Conservation (phyloP, 176 grass and related monocot genomes). For the Carex myosuroides region DNA sequence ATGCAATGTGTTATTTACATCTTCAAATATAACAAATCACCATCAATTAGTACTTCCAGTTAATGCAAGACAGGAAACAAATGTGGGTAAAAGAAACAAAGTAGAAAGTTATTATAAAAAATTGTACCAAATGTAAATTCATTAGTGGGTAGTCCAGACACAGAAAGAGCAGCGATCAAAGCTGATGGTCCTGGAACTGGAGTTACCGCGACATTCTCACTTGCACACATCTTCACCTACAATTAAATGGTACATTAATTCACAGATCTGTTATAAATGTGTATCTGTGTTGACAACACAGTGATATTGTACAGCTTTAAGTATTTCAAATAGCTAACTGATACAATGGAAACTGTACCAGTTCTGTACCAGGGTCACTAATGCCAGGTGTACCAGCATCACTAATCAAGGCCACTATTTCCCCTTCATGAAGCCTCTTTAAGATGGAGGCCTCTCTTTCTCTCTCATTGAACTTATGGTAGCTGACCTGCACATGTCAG, state of each 20-base stretch:
- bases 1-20: neutral
- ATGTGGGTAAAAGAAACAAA: neutral
- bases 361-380: conserved; percentile 81
- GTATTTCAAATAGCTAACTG: conserved; percentile 2
- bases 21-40: neutral
- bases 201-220: conserved; percentile 61
- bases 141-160: conserved; percentile 67
- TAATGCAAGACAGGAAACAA: neutral
- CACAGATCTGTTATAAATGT: conserved; percentile 14
- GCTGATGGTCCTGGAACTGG: conserved; percentile 90
- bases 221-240: conserved; percentile 74
- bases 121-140: conserved; percentile 92
- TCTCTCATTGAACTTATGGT: conserved; percentile 94
- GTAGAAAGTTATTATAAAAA: neutral
- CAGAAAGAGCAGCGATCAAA: conserved; percentile 72
- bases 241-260: conserved; percentile 14
- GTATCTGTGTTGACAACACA: neutral
- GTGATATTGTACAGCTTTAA: neutral
- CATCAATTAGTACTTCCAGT: neutral
- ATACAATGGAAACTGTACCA: conserved; percentile 36
- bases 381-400: conserved; percentile 91
- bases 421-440: conserved; percentile 74
- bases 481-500: conserved; percentile 58
- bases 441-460: conserved; percentile 74
- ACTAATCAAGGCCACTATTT: conserved; percentile 89